Conservation (phyloP, 306 rosid genomes). For the Citrullus colocynthis region DNA sequence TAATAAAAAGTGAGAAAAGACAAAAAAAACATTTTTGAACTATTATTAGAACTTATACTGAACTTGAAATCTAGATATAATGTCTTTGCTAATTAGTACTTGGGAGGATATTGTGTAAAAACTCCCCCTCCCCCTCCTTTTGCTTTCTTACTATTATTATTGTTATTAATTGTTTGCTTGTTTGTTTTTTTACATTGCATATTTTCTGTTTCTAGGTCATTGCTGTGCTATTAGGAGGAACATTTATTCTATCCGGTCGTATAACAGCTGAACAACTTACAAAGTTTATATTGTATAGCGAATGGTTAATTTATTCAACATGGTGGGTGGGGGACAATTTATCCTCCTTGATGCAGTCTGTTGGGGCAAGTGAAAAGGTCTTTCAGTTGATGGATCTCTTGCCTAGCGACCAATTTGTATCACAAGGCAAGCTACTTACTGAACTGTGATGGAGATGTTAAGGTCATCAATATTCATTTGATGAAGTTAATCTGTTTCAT, state of each 20-base stretch:
- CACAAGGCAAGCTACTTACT: conserved; percentile 48
- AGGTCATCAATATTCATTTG: neutral
- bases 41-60: neutral
- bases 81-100: neutral
- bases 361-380: conserved; percentile 97
- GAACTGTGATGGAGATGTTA: conserved; percentile 5
- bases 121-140: too few relatives aligned
- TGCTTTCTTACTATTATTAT: too few relatives aligned
- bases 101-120: too few relatives aligned
- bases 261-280: conserved; percentile 89
- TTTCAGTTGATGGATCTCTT: conserved; percentile 86
- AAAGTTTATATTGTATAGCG: conserved; percentile 82
- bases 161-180: neutral
- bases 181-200: neutral
- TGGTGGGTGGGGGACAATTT: conserved; percentile 98
- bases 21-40: too few relatives aligned
- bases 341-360: conserved; percentile 90
- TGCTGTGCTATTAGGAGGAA: conserved; percentile 86
- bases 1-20: too few relatives aligned
- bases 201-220: conserved; percentile 39
- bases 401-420: conserved; percentile 63
- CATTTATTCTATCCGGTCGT: conserved; percentile 73
- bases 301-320: conserved; percentile 92
- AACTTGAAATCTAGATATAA: neutral
- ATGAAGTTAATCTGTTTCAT: neutral